Conservation (phyloP, 2,329 filamentous ascomycete species). For the Aspergillus phoenicis region DNA sequence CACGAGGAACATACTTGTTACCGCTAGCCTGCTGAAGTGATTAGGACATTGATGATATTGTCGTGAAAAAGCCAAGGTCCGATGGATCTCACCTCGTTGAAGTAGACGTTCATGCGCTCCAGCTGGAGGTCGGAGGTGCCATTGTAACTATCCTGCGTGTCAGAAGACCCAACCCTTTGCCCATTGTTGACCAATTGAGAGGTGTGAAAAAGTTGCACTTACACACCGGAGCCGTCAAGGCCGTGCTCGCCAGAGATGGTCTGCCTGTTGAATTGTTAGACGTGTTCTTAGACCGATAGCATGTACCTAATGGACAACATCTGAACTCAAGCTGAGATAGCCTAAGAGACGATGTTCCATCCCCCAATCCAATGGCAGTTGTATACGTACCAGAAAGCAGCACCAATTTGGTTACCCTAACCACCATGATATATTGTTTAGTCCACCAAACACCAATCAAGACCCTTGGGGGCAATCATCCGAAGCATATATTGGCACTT, state of each 20-base stretch:
- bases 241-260: conserved; percentile 89
- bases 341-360: not conserved
- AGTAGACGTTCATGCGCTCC: conserved; percentile 99
- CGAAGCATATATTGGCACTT: conserved; percentile 48
- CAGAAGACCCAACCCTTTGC: conserved; percentile 24
- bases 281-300: too few relatives aligned
- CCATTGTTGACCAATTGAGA: conserved; percentile 7
- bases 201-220: conserved; percentile 50
- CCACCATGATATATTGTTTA: conserved; percentile 27
- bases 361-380: not conserved
- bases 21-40: conserved; percentile 55
- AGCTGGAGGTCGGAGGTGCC: conserved; percentile 98
- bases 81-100: conserved; percentile 71
- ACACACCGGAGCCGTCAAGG: conserved; percentile 96
- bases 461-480: not conserved
- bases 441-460: conserved; percentile 8
- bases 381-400: conserved; percentile 86
- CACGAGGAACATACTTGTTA: conserved; percentile 99
- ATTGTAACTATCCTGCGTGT: conserved; percentile 71
- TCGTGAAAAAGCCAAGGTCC: not conserved
- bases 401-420: conserved; percentile 99
- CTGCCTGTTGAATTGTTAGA: conserved; percentile 62
- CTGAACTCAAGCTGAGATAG: not conserved
- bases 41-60: conserved; percentile 12
- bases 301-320: not conserved